Conservation (phyloP, 1,139 yeast genomes). For the Meyerozyma carpophila region DNA sequence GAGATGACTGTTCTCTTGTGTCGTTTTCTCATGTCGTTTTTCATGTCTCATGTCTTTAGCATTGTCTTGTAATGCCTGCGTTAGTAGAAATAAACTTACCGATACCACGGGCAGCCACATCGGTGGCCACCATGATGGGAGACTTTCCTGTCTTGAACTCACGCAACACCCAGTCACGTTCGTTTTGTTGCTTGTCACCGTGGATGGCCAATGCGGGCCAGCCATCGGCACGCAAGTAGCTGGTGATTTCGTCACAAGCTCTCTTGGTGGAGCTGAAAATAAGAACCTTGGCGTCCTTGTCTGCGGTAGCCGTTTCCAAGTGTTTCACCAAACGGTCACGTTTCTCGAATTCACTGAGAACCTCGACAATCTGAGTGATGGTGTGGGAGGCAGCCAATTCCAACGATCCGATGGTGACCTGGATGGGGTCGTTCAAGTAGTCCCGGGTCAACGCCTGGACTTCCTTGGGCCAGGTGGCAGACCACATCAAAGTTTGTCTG, state of each 20-base stretch:
- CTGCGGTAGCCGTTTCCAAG: constrained; percentile 78
- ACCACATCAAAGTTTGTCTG: constrained; percentile 98
- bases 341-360: constrained; percentile 87
- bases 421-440: constrained; percentile 87
- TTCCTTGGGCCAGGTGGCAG: constrained; percentile 99
- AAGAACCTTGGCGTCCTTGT: constrained; percentile 70
- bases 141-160: constrained; percentile 91
- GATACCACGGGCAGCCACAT: constrained; percentile 44
- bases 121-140: constrained; percentile 96
- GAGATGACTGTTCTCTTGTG: too few species aligned
- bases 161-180: constrained; percentile 96
- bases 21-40: background rate
- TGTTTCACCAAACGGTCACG: constrained; percentile 83
- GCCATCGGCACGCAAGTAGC: constrained; percentile 89
- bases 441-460: constrained; percentile 90
- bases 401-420: constrained; percentile 92
- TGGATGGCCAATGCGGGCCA: constrained; percentile 99
- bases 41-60: background rate
- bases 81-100: constrained; percentile 61
- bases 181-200: constrained; percentile 97
- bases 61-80: background rate
- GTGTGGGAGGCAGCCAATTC: constrained; percentile 96
- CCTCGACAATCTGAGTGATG: constrained; percentile 90
- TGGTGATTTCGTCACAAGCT: constrained; percentile 93
- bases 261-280: constrained; percentile 94